Evolutionary conservation across 768 basidiomycete genomes (phyloP).

Genomic region (Chalciporus piperatus): DNA sequence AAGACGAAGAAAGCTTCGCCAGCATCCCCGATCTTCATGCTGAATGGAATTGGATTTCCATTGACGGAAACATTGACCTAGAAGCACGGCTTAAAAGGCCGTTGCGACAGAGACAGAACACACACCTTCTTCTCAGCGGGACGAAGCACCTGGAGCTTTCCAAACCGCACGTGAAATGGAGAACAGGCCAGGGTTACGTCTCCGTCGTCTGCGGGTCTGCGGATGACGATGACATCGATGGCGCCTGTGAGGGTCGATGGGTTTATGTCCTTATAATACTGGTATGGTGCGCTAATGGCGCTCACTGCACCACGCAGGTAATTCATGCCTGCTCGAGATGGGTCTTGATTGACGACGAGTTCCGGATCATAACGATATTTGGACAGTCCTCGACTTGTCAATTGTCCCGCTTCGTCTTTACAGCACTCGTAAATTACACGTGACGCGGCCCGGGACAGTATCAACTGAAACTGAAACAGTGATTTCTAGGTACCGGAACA

Average conservation of each 20-base stretch:
- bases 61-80: slow-evolving; percentile 91
- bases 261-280: slow-evolving; percentile 93
- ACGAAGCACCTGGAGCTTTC: slow-evolving; percentile 92
- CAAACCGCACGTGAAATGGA: slow-evolving; percentile 97
- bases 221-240: slow-evolving; percentile 97
- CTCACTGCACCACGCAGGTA: slow-evolving; percentile 84
- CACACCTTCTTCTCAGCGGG: slow-evolving; percentile 91
- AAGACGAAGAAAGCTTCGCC: slow-evolving; percentile 99
- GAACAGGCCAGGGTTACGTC: slow-evolving; percentile 78
- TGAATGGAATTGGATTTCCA: slow-evolving; percentile 81
- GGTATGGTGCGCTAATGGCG: slow-evolving; percentile 82
- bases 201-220: slow-evolving; percentile 62
- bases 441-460: too few relatives aligned
- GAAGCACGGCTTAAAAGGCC: not conserved
- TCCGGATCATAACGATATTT: slow-evolving; percentile 1
- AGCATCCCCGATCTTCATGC: slow-evolving; percentile 98
- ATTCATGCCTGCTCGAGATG: slow-evolving; percentile 53
- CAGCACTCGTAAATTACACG: slow-evolving; percentile 15
- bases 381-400: slow-evolving; percentile 1
- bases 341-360: not conserved
- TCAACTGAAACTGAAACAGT: too few relatives aligned
- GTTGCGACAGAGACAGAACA: not conserved
- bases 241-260: slow-evolving; percentile 96
- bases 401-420: too few relatives aligned
- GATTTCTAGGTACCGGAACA: too few relatives aligned